Base-by-base conservation (phyloP, 2,329 filamentous ascomycete genomes). In the Fusarium nodosum region DNA sequence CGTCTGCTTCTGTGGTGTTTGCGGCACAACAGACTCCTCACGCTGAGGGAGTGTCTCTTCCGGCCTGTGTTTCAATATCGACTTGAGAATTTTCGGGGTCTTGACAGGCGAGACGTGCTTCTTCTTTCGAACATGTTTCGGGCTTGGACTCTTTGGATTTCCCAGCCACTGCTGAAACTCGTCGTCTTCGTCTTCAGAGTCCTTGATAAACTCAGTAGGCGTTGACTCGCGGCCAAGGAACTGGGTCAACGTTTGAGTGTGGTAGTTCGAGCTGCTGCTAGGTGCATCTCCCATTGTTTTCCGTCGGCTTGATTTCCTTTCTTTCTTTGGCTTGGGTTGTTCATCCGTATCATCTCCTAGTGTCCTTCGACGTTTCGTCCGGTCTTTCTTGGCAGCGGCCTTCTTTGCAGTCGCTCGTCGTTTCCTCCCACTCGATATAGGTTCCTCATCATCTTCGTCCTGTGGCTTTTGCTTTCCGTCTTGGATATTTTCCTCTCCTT, bases 181-280 rank as follows among this genome's bases (percentile, higher is more conserved):
- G 5, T 68, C 66, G 2, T 73, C 71, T 20, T 82, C 79, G 11
- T 81, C 81, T 33, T 82, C 80, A 8, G 80, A 82, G 51, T 82
- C 80, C 30, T 76, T 75, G 47, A 83, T 75, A 22, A 72, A 70
- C 12, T 72, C 62, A 9, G 66, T 36, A 12, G 65, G 56, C 7
- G 47, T 38, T 18, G 48, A 52, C 10, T 74, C 70, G 8, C 70
- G 71, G 3, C 73, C 74, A 15, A 80, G 64, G 28, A 82, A 77
- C 56, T 83, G 81, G 16, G 81, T 83, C 56, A 83, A 66, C 5
- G 81, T 83, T 60, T 83, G 81, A 16, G 81, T 82, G 44, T 81
- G 79, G 36, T 79, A 80, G 11, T 71, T 78, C 7, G 78, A 76
- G 41, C 72, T 75, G 44, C 72, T 75, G 28, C 72, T 75, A 11